Percentiles rank a stretch among this genome's conserved stretches.
Conservation (phyloP, 352 stramenopile genomes). For the Phytopythium helicoides region DNA sequence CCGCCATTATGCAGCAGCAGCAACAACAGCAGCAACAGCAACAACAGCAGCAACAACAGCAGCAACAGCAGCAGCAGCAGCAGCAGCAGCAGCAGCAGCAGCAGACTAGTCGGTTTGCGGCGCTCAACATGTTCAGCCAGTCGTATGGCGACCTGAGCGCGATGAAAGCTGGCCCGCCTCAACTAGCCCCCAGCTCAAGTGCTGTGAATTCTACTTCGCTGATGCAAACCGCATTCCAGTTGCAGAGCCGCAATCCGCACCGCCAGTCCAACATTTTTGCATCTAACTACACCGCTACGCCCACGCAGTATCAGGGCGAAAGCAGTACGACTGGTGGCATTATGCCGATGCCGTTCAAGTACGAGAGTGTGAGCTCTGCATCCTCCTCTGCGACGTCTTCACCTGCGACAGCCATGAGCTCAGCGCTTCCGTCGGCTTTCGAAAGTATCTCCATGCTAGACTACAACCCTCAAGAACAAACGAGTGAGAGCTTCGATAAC, state of each 20-base stretch:
- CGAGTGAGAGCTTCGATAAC: conserved; percentile 10
- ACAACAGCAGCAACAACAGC: conserved; percentile 15
- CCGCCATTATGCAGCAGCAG: background rate
- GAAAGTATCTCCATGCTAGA: conserved; percentile 16
- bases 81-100: conserved; percentile 18
- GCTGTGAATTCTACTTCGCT: background rate
- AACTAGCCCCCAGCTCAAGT: background rate
- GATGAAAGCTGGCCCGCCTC: background rate
- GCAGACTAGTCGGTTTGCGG: conserved; percentile 3
- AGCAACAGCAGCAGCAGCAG: conserved; percentile 11
- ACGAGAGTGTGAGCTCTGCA: conserved; percentile 9
- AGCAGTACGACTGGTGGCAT: conserved; percentile 1
- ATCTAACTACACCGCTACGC: background rate
- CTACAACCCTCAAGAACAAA: conserved; percentile 16
- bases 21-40: conserved; percentile 18
- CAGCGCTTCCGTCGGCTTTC: conserved; percentile 10
- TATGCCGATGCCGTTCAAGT: conserved; percentile 40
- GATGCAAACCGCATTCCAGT: conserved; percentile 4
- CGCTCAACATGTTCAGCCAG: background rate
- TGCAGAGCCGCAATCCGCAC: conserved; percentile 13
- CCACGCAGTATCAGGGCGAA: conserved; percentile 2
- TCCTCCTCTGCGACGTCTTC: background rate
- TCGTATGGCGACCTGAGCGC: background rate
- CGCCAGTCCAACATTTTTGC: conserved; percentile 18
- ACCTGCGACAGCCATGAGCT: conserved; percentile 9